Evolutionary conservation across 306 rosid species (phyloP).

Genomic region (Arachis hypogaea): DNA sequence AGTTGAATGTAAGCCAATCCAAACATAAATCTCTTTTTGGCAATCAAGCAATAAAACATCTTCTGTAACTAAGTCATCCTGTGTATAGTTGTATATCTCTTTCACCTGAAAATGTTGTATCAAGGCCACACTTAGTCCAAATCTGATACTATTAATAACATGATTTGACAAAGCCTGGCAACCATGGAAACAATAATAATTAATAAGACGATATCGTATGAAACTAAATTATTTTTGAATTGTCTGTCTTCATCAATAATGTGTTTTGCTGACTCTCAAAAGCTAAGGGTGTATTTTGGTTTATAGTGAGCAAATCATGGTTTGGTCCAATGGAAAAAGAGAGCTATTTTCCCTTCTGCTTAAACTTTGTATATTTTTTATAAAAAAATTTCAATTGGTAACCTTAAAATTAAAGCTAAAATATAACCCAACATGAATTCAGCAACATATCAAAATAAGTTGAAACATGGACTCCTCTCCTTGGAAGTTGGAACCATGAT

Average conservation of each 20-base stretch:
- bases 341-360: too few species aligned
- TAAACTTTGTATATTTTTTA: too few species aligned
- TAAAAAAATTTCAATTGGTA: too few species aligned
- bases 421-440: too few species aligned
- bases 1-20: constrained; percentile 83
- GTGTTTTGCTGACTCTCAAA: constrained; percentile 2
- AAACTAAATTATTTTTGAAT: background rate
- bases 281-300: background rate
- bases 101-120: constrained; percentile 69
- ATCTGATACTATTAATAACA: constrained; percentile 1
- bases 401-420: too few species aligned
- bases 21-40: constrained; percentile 82
- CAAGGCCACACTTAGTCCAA: constrained; percentile 35
- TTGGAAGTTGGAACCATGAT: too few species aligned
- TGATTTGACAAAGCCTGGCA: background rate
- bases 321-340: too few species aligned
- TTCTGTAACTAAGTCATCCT: constrained; percentile 92
- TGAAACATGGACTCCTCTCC: too few species aligned
- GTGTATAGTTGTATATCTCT: constrained; percentile 88
- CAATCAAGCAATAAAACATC: constrained; percentile 84
- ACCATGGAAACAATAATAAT: too few species aligned
- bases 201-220: too few species aligned
- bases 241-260: background rate
- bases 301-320: too few species aligned
- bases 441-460: too few species aligned